Evolutionary conservation across 106 monocot species (phyloP).

Genomic region (Alisma plantagoaquatica): DNA sequence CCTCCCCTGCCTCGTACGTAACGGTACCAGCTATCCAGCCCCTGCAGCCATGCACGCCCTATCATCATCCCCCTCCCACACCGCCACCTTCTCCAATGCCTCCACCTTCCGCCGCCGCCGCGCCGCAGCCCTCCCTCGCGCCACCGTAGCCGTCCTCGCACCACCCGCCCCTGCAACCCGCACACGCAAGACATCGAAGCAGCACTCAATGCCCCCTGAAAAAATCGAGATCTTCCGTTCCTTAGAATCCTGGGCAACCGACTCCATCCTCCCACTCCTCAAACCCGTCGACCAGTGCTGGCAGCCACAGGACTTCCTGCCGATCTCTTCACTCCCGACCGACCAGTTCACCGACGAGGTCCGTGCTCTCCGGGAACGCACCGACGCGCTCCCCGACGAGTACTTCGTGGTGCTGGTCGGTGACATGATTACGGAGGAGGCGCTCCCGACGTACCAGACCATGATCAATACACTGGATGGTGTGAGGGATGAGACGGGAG

Average conservation of each 20-base stretch:
- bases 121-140: too few species aligned
- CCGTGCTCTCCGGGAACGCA: conserved; percentile 26
- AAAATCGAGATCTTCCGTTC: conserved; percentile 42
- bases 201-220: conserved; percentile 59
- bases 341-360: conserved; percentile 45
- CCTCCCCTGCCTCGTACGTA: too few species aligned
- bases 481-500: conserved; percentile 60
- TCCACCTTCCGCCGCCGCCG: too few species aligned
- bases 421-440: conserved; percentile 53
- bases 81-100: too few species aligned
- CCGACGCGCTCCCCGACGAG: conserved; percentile 44
- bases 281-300: conserved; percentile 54
- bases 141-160: too few species aligned
- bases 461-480: conserved; percentile 72
- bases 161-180: too few species aligned
- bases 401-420: conserved; percentile 55
- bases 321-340: conserved; percentile 22
- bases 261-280: conserved; percentile 33
- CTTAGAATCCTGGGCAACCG: conserved; percentile 36
- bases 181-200: too few species aligned
- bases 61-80: too few species aligned
- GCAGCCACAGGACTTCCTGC: conserved; percentile 63
- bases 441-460: conserved; percentile 75
- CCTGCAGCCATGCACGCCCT: too few species aligned
- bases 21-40: too few species aligned